A percentile compares a stretch with the other conserved stretches of the same genome.
Evolutionary conservation across 23 red algal species (phyloP).

Genomic region (Agarophyton chilense): DNA sequence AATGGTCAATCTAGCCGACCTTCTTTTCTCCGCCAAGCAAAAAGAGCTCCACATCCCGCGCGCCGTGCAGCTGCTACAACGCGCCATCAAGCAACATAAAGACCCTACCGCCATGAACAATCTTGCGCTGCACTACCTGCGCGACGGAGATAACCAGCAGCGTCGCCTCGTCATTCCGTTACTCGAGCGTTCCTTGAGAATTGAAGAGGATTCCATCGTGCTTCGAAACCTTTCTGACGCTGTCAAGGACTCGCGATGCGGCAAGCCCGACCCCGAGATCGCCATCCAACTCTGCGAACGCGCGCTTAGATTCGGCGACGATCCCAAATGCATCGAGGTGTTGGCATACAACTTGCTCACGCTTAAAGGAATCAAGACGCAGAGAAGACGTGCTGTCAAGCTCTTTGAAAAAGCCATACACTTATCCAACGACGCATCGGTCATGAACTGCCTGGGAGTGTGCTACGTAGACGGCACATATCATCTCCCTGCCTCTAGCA

Average conservation of each 20-base stretch:
- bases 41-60: not conserved
- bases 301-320: not conserved
- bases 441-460: not conserved
- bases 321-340: not conserved
- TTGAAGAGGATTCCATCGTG: not conserved
- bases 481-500: not conserved
- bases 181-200: not conserved
- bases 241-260: not conserved
- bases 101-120: not conserved
- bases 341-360: not conserved
- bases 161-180: not conserved
- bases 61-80: constrained; percentile 2
- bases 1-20: not conserved
- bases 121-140: not conserved
- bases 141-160: not conserved
- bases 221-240: constrained; percentile 8
- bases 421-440: not conserved
- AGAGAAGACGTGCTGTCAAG: not conserved
- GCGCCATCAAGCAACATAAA: not conserved
- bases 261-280: not conserved
- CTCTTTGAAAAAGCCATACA: not conserved
- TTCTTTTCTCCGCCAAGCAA: constrained; percentile 10
- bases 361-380: not conserved
- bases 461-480: not conserved
- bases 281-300: not conserved